Evolutionary conservation across 495 filamentous ascomycete genomes (phyloP), one percentile per base, ranked within the genome.

Genomic region (Barbatosphaeria neglecta): DNA sequence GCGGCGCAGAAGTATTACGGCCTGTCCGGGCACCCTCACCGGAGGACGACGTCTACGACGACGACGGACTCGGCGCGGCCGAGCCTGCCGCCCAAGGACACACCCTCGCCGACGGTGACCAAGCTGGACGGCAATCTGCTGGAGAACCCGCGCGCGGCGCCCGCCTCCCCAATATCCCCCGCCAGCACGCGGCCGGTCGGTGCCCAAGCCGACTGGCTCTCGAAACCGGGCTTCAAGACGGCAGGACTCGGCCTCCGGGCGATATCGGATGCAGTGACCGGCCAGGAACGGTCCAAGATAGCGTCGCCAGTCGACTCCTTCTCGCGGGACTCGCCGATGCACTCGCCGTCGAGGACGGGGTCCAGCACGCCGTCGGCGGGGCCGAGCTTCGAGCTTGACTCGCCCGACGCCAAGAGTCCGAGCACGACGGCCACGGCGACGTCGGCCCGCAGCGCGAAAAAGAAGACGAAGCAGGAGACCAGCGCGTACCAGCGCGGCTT

Each of bases 401-500:
- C 80, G 11, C 75, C 78, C 11, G 84, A 87, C 48, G 66, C 69
- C 18, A 87, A 83, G 48, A 74, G 69, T 35, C 55, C 74, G 43
- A 59, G 66, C 58, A 60, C 69, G 51, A 55, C 62, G 53, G 55
- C 67, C 41, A 62, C 78, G 48, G 58, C 69, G 55, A 52, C 57
- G 35, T 60, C 55, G 54, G 48, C 54, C 11, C 49, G 35, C 33
- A 68, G 59, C 37, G 73, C 78, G 18, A 75, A 74, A 47, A 92
- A 90, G 65, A 74, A 74, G 58, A 78, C 83, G 22, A 97, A 97
- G 68, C 90, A 97, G 57, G 81, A 87, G 46, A 97, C 92, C 2
- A 94, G 87, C 57, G 92, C 93, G 5, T 97, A 95, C 66, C 85
- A 78, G 13, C 84, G 84, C 13, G 93, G 93, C 2, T 68, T 97